Base-by-base conservation (phyloP, 768 basidiomycete genomes). In the Leucocoprinus leucothites region DNA sequence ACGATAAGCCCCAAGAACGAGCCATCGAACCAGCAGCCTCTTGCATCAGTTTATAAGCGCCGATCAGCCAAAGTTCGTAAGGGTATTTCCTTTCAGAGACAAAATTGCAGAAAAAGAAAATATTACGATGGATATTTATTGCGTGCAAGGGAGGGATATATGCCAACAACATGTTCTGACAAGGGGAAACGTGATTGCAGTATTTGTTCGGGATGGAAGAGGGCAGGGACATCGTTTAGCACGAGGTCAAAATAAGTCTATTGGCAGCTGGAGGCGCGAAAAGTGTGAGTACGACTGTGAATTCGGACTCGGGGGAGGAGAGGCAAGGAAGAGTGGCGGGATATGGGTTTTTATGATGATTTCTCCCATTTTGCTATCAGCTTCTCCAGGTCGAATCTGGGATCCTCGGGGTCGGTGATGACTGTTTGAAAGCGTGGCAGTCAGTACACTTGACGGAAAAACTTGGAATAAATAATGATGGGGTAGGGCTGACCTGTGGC, bases 371-470 rank as follows among this genome's bases (percentile, higher is more conserved):
- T 82, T 42, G 79, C 77, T 68, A 91, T 65, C 57, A 97, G 74
- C 72, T 93, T 93, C 80, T 98, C 96, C 68, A 98, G 78, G 79
- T 98, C 94, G 73, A 98, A 99, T 60, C 82, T 85, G 51, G 96
- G 93, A 72, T 98, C 87, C 63, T 98, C 96, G 40, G 94, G 91
- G 78, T 99, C 85, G 60, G 93, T 89, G 61, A 97, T 77, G 61
- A 96, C 94, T 95, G 71, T 36, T 51, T 44, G 51, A 59, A 56
- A 51, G 46, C 48, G 22, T 35, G 19, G 47, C 31, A 49, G 41
- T 42, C 56, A 21, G 49, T 22, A 35, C 11, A 36, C 19, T 43
- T 49, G 55, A 49, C n/a, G n/a, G n/a, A 21, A 53, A 47, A 47
- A 45, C 6, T 41, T 40, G 46, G 34, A 46, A 44, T 25, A 54